A percentile compares a stretch with the other conserved stretches of the same genome.
phyloP scores from a whole-genome alignment of 352 stramenopile species.

The Phytophthora megakarya region DNA sequence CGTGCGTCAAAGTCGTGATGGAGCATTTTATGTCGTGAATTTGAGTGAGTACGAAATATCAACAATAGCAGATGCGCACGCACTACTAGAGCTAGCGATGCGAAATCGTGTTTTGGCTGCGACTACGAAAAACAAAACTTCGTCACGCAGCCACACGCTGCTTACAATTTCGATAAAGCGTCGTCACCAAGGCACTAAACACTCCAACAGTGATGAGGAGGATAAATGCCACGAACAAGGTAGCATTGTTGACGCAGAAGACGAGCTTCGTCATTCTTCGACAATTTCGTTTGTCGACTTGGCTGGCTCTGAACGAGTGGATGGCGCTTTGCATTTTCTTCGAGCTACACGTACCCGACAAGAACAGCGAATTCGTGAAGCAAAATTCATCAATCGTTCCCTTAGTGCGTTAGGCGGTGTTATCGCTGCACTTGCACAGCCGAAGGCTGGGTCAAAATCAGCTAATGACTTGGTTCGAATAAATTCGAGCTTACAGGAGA shows the following conservation, averaged over 20 bases:
- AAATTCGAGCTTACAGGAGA: slow-evolving; percentile 10
- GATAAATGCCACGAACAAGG: slow-evolving; percentile 13
- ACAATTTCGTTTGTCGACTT: slow-evolving; percentile 78
- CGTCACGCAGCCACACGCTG: slow-evolving; percentile 72
- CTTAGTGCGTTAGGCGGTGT: slow-evolving; percentile 71
- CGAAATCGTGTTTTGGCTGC: slow-evolving; percentile 60
- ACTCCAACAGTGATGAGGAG: slow-evolving; percentile 18
- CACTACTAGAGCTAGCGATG: slow-evolving; percentile 50
- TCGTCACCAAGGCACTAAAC: slow-evolving; percentile 4
- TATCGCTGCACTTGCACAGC: slow-evolving; percentile 58
- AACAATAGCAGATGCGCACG: slow-evolving; percentile 51
- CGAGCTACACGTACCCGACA: slow-evolving; percentile 52
- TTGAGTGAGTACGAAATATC: slow-evolving; percentile 59
- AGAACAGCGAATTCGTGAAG: slow-evolving; percentile 71
- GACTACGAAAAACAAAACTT: slow-evolving; percentile 68
- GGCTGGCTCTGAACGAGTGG: slow-evolving; percentile 67
- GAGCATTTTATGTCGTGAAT: slow-evolving; percentile 65
- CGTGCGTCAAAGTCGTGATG: slow-evolving; percentile 50
- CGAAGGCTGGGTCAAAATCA: slow-evolving; percentile 15
- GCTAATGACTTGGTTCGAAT: slow-evolving; percentile 5
- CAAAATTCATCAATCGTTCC: slow-evolving; percentile 82
- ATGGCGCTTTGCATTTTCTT: slow-evolving; percentile 58
- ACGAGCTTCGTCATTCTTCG: slow-evolving; percentile 20
- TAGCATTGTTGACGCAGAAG: neutral
- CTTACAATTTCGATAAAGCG: slow-evolving; percentile 59